A percentile compares a stretch with the other conserved stretches of the same genome.
Conservation (phyloP, 805 yeast genomes). For the Cyberlindnera lachancei region DNA sequence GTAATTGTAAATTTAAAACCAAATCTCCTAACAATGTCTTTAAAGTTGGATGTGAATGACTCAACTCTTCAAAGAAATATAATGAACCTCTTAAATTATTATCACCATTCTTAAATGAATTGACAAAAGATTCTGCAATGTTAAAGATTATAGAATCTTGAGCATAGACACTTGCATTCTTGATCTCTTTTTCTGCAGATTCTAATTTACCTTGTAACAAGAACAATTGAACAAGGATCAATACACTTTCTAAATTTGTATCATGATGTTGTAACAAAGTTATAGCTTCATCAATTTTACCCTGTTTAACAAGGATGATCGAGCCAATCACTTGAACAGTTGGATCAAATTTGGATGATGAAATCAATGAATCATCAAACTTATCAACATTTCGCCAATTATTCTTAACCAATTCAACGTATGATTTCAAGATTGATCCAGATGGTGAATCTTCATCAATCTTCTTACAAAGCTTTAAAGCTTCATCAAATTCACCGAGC, state of each 20-base stretch:
- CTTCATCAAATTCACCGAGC: conserved; percentile 20
- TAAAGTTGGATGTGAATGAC: conserved; percentile 45
- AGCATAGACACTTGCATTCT: conserved; percentile 38
- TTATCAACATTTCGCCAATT: conserved; percentile 6
- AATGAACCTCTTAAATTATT: conserved; percentile 33
- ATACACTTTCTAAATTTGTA: conserved; percentile 32
- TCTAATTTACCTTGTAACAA: conserved; percentile 35
- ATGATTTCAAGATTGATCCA: conserved; percentile 23
- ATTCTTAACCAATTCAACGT: conserved; percentile 22
- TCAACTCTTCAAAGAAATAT: conserved; percentile 76
- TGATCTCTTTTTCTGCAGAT: conserved; percentile 39
- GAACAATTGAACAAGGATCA: conserved; percentile 33
- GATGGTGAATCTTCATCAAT: conserved; percentile 3
- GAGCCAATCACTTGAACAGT: conserved; percentile 33
- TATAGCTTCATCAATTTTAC: conserved; percentile 36
- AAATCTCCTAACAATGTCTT: conserved; percentile 56
- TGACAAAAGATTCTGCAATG: conserved; percentile 69
- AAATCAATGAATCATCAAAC: conserved; percentile 17
- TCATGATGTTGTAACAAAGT: conserved; percentile 31
- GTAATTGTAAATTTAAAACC: conserved; percentile 69
- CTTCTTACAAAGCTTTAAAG: conserved; percentile 1
- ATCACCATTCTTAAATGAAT: conserved; percentile 35
- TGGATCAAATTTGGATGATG: conserved; percentile 18
- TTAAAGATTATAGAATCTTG: conserved; percentile 73
- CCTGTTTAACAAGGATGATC: conserved; percentile 32